Conservation (phyloP, 2,329 filamentous ascomycete genomes). For the Myriangium duriaei region DNA sequence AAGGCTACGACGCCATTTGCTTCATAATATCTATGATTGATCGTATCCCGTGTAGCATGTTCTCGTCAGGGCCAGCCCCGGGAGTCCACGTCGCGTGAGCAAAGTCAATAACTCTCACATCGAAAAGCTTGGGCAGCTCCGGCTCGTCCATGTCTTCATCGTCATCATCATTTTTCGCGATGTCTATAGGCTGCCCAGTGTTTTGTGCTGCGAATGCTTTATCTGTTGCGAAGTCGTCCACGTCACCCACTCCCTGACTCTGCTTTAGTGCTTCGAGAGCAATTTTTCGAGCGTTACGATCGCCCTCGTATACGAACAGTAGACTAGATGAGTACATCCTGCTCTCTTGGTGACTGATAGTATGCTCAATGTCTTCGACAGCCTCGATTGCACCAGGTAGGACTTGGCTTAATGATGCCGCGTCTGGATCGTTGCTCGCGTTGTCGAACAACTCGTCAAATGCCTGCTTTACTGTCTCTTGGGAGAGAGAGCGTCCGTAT, state of each 20-base stretch:
- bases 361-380: constrained; percentile 41
- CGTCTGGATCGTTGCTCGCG: constrained; percentile 21
- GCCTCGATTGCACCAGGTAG: constrained; percentile 27
- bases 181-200: constrained; percentile 17
- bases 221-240: constrained; percentile 15
- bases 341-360: constrained; percentile 49
- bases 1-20: no score
- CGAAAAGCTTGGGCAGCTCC: constrained; percentile 52
- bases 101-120: constrained; percentile 89
- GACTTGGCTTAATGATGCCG: constrained; percentile 33
- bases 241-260: constrained; percentile 1
- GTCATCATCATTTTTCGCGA: constrained; percentile 36
- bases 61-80: constrained; percentile 75
- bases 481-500: constrained; percentile 49
- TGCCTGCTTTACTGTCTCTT: constrained; percentile 42
- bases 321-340: constrained; percentile 56
- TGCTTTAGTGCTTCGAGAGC: constrained; percentile 7
- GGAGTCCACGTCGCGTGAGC: constrained; percentile 80
- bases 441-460: constrained; percentile 46
- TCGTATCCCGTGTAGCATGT: constrained; percentile 60
- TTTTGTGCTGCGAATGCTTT: constrained; percentile 8
- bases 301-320: constrained; percentile 54
- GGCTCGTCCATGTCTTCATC: constrained; percentile 43
- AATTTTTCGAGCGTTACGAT: constrained; percentile 38
- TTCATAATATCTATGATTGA: constrained; percentile 61